Evolutionary conservation across 23 red algal genomes (phyloP).

Genomic region (Gracilaria gracilis): DNA sequence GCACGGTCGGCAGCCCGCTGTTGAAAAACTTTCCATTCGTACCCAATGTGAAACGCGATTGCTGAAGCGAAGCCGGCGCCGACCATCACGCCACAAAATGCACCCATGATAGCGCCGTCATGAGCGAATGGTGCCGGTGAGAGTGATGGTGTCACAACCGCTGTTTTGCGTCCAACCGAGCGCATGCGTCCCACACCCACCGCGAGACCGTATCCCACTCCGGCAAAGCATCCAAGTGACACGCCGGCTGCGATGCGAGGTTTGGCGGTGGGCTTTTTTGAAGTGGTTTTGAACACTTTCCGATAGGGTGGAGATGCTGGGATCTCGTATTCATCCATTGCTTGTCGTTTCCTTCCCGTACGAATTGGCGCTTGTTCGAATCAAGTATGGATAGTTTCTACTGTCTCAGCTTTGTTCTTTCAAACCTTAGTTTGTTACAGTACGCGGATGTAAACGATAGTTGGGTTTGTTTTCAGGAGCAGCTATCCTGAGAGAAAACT

Average conservation of each 20-base stretch:
- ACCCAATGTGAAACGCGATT: conserved; percentile 79
- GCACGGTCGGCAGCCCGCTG: conserved; percentile 1
- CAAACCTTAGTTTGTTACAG: no score
- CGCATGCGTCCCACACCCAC: conserved; percentile 79
- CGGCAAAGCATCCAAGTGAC: conserved; percentile 87
- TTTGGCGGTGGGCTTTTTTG: conserved; percentile 21
- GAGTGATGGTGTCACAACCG: conserved; percentile 59
- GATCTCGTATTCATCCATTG: neutral
- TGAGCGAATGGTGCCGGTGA: conserved; percentile 79
- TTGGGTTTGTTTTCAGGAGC: neutral
- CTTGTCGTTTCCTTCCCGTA: neutral
- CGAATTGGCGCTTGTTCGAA: no score
- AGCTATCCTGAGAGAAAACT: neutral
- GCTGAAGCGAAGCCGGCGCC: conserved; percentile 79
- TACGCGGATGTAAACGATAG: neutral
- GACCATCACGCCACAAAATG: conserved; percentile 82
- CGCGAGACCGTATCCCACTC: conserved; percentile 79
- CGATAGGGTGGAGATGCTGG: neutral
- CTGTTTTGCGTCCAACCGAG: conserved; percentile 35
- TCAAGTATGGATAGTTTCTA: no score
- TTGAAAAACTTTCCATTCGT: conserved; percentile 65
- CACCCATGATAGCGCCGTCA: conserved; percentile 76
- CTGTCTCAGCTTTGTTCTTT: no score
- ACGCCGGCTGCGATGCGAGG: conserved; percentile 74
- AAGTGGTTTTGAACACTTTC: neutral